Evolutionary conservation across 495 filamentous ascomycete species (phyloP), one percentile per base, ranked within the genome.

Genomic region (Penicillium argentinense): DNA sequence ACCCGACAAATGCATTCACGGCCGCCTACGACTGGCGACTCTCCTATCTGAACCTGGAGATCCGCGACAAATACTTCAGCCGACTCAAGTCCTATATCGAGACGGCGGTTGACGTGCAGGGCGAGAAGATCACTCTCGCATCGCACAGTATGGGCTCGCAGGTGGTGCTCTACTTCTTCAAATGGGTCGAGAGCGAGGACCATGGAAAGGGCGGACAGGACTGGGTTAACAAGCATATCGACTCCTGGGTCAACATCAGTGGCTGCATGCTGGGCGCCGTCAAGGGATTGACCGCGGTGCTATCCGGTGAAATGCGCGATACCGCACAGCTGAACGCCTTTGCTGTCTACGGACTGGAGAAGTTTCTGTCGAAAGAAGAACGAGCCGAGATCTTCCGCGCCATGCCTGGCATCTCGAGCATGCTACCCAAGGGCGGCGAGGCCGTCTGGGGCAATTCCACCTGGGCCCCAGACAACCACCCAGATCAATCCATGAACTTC

Each of bases 11-110:
- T 63, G 89, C 91, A 1, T 97, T 89, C 55, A 95, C 91, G 0
- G 93, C 95, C 1, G 89, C 93, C 8, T 97, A 97, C 64, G 93
- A 97, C 64, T 97, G 93, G 93, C 80, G 93, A n/a, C 68, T 98
- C n/a, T 85, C 89, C 6, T 97, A 95, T 60, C 68, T 70, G 47
- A 96, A 96, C 53, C 79, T 96, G 24, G 93, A 98, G 62, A 73
- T 80, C 19, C 81, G 93, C 13, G 93, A 98, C 63, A 86, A 91
- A 51, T 98, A 97, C 64, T 98, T 97, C 66, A 87, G 89, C 2
- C 77, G 88, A 12, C 69, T 98, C 19, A 96, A 92, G 66, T 80
- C 79, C 17, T 88, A 97, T 59, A 91, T 98, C 51, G 93, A 98
- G 72, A 80, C 85, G 21, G 86, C 87, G 0, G 76, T 86, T 18